Percentiles rank a stretch among this genome's conserved stretches.
These are phyloP conservation scores for Pleurotus sapidus DNA, from an alignment of 768 basidiomycete species.

Conservation along the genomic window DNA sequence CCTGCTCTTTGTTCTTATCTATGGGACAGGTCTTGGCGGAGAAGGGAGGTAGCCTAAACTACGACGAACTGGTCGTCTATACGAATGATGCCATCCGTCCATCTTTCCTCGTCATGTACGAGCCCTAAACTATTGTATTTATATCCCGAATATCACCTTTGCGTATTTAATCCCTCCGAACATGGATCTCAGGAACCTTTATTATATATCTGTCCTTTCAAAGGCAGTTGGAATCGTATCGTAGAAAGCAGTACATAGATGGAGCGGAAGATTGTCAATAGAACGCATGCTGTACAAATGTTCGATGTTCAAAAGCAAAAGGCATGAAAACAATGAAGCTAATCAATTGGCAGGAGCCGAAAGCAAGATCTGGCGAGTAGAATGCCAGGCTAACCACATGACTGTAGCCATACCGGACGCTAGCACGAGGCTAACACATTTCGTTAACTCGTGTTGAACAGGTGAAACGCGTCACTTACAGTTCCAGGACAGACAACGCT, in stretches of 20 bases:
- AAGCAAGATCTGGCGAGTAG: conserved; percentile 32
- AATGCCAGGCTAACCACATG: conserved; percentile 52
- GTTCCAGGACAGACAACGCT: conserved; percentile 52
- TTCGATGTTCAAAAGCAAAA: not conserved
- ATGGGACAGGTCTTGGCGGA: conserved; percentile 58
- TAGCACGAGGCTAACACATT: conserved; percentile 35
- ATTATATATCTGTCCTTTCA: not conserved
- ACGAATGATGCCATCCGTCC: conserved; percentile 70
- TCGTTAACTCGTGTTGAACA: conserved; percentile 10
- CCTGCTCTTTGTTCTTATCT: not conserved
- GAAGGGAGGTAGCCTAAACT: conserved; percentile 62
- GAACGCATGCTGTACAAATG: not conserved
- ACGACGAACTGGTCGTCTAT: conserved; percentile 72
- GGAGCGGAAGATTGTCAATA: not conserved
- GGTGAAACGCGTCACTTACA: conserved; percentile 30
- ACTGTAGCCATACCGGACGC: conserved; percentile 46
- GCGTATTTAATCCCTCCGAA: not conserved
- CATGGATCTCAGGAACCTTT: not conserved
- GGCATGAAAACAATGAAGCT: not conserved
- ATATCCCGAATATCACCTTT: not conserved
- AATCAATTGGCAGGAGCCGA: not conserved
- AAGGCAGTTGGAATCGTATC: too few species aligned
- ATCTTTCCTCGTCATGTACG: conserved; percentile 70
- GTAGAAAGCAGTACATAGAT: too few species aligned
- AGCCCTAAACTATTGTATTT: conserved; percentile 29